Percentiles rank a stretch among this genome's conserved stretches.
phyloP scores from a whole-genome alignment of 805 yeast species.

The Schwanniomyces polymorphus region DNA sequence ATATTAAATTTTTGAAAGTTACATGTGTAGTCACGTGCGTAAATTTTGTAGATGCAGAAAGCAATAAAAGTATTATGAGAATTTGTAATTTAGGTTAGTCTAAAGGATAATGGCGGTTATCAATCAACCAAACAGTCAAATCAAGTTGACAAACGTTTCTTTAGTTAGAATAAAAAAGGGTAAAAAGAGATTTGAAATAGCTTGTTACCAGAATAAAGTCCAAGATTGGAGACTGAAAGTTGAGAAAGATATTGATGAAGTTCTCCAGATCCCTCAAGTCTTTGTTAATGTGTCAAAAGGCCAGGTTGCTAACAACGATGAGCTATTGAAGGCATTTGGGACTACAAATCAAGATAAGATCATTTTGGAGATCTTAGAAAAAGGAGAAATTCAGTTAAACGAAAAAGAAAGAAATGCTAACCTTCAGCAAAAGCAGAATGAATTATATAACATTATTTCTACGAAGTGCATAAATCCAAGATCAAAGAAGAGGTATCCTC shows the following conservation, averaged over 20 bases:
- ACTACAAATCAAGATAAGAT: slow-evolving; percentile 73
- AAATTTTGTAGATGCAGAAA: neutral
- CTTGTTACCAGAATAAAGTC: slow-evolving; percentile 95
- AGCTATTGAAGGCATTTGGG: slow-evolving; percentile 70
- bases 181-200: slow-evolving; percentile 88
- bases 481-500: slow-evolving; percentile 88
- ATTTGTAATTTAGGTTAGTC: neutral
- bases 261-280: slow-evolving; percentile 92
- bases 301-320: slow-evolving; percentile 86
- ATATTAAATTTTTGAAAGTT: neutral
- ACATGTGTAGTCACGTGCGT: neutral
- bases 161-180: slow-evolving; percentile 89
- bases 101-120: slow-evolving; percentile 44
- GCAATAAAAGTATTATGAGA: neutral
- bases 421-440: slow-evolving; percentile 71
- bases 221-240: slow-evolving; percentile 90
- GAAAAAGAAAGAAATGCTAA: slow-evolving; percentile 88
- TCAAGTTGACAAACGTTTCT: slow-evolving; percentile 90
- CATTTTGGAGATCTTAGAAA: slow-evolving; percentile 76
- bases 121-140: slow-evolving; percentile 86
- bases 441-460: slow-evolving; percentile 77
- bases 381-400: slow-evolving; percentile 93
- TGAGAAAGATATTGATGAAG: slow-evolving; percentile 94
- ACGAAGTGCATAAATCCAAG: slow-evolving; percentile 91
- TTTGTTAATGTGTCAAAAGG: slow-evolving; percentile 93